A percentile compares a stretch with the other conserved stretches of the same genome.
phyloP scores from a whole-genome alignment of 2,329 filamentous ascomycete genomes.

The Phaeosphaeria sp. region DNA sequence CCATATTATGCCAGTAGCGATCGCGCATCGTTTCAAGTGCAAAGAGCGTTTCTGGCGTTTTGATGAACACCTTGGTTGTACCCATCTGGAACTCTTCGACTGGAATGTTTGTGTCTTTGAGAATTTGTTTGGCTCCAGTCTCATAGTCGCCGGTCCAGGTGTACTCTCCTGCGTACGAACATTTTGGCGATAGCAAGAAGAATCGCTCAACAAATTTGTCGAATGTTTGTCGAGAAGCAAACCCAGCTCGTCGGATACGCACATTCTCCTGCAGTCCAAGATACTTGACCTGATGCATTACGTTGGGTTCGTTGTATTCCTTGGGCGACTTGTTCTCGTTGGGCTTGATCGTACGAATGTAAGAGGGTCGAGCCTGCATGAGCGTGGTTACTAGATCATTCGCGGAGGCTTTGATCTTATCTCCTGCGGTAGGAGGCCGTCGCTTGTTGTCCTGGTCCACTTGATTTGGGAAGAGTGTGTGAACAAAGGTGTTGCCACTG shows the following conservation, averaged over 20 bases:
- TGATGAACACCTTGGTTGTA: constrained; percentile 96
- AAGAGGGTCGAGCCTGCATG: constrained; percentile 97
- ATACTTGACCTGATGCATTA: constrained; percentile 98
- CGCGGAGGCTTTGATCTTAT: constrained; percentile 93
- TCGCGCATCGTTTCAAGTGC: constrained; percentile 98
- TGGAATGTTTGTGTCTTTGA: constrained; percentile 96
- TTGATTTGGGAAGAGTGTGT: constrained; percentile 87
- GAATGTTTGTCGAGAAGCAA: constrained; percentile 95
- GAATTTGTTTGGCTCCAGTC: constrained; percentile 86
- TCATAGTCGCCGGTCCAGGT: constrained; percentile 91
- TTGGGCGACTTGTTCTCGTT: constrained; percentile 98
- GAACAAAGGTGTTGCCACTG: constrained; percentile 85
- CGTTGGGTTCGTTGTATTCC: constrained; percentile 91
- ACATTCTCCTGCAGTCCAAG: constrained; percentile 99
- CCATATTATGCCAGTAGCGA: constrained; percentile 99
- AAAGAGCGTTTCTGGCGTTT: constrained; percentile 95
- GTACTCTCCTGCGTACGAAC: constrained; percentile 95
- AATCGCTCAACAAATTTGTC: constrained; percentile 99
- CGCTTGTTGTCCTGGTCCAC: constrained; percentile 96
- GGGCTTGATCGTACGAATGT: constrained; percentile 98
- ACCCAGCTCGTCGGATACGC: constrained; percentile 92
- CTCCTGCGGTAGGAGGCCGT: constrained; percentile 90
- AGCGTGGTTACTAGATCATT: constrained; percentile 93
- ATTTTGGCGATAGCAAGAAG: constrained; percentile 91
- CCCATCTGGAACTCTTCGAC: constrained; percentile 97